Evolutionary conservation across 768 basidiomycete species (phyloP).

Genomic region (Calocybe cyanea): DNA sequence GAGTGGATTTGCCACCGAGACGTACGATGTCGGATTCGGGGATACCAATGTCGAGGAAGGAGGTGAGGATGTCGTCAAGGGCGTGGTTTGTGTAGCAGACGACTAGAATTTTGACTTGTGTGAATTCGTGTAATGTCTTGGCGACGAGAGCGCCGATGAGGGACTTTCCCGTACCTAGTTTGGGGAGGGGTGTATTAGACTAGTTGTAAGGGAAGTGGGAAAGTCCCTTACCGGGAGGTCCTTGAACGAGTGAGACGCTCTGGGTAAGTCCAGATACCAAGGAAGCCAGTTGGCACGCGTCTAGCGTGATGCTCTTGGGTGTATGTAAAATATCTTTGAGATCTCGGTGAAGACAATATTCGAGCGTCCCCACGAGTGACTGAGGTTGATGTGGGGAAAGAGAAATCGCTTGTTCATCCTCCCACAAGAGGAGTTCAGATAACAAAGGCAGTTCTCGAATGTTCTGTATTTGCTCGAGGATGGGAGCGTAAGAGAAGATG

Average conservation of each 20-base stretch:
- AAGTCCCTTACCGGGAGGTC: conserved; percentile 54
- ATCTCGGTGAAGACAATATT: conserved; percentile 31
- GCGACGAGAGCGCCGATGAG: conserved; percentile 68
- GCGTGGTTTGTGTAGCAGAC: conserved; percentile 77
- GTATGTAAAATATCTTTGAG: conserved; percentile 35
- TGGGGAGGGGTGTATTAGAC: neutral
- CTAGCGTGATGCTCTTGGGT: conserved; percentile 41
- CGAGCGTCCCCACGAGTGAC: conserved; percentile 23
- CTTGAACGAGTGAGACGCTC: conserved; percentile 60
- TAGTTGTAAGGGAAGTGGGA: neutral
- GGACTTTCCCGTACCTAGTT: conserved; percentile 67
- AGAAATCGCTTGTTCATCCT: conserved; percentile 18
- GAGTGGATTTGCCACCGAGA: conserved; percentile 53
- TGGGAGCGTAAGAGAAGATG: conserved; percentile 59
- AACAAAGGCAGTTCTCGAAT: conserved; percentile 42
- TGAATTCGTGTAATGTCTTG: conserved; percentile 51
- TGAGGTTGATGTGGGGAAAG: conserved; percentile 3
- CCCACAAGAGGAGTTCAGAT: conserved; percentile 54
- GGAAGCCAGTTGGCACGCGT: conserved; percentile 43
- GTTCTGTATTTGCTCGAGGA: conserved; percentile 53
- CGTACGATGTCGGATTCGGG: conserved; percentile 46
- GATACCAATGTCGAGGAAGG: conserved; percentile 59
- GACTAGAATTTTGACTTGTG: conserved; percentile 51
- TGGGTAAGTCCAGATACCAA: conserved; percentile 54
- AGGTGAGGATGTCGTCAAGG: conserved; percentile 64